Conservation (phyloP, 139 green algal species). For the Asterochloris sp. region DNA sequence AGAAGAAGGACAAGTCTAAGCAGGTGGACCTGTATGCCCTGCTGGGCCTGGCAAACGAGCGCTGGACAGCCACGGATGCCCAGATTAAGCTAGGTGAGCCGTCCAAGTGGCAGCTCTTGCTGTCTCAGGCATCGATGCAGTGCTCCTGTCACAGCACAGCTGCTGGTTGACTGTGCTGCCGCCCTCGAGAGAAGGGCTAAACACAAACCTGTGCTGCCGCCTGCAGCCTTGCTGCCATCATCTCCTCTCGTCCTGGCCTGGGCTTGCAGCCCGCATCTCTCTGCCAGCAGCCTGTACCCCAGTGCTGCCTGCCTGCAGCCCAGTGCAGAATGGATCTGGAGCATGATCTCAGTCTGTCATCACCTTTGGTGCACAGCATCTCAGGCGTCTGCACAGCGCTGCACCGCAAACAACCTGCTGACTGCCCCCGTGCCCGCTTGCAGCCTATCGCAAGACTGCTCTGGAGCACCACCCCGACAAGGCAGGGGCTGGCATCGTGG, state of each 20-base stretch:
- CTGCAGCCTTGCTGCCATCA: neutral
- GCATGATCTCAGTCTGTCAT: too few relatives aligned
- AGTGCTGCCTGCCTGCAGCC: too few relatives aligned
- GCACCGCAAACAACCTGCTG: too few relatives aligned
- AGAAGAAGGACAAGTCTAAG: slow-evolving; percentile 58
- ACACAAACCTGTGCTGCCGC: neutral
- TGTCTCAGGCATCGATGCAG: too few relatives aligned
- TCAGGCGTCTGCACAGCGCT: too few relatives aligned
- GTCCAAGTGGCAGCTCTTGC: too few relatives aligned
- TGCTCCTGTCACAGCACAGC: neutral
- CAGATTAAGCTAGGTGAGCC: slow-evolving; percentile 72
- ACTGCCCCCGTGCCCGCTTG: neutral
- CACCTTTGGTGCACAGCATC: too few relatives aligned
- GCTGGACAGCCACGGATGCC: slow-evolving; percentile 77
- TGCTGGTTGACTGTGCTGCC: neutral
- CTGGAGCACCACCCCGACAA: slow-evolving; percentile 95
- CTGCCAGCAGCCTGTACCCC: neutral
- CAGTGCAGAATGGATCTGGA: too few relatives aligned
- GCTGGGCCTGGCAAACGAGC: slow-evolving; percentile 74
- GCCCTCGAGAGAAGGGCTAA: neutral
- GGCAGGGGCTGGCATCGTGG: slow-evolving; percentile 17
- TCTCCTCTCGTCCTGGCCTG: neutral
- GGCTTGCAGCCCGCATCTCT: too few relatives aligned
- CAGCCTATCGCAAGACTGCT: slow-evolving; percentile 75
- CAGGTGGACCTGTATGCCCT: slow-evolving; percentile 78